A percentile compares a stretch with the other conserved stretches of the same genome.
These are phyloP conservation scores for Apiospora saccharicola DNA, from an alignment of 2,329 filamentous ascomycete species.

Conservation along the genomic window DNA sequence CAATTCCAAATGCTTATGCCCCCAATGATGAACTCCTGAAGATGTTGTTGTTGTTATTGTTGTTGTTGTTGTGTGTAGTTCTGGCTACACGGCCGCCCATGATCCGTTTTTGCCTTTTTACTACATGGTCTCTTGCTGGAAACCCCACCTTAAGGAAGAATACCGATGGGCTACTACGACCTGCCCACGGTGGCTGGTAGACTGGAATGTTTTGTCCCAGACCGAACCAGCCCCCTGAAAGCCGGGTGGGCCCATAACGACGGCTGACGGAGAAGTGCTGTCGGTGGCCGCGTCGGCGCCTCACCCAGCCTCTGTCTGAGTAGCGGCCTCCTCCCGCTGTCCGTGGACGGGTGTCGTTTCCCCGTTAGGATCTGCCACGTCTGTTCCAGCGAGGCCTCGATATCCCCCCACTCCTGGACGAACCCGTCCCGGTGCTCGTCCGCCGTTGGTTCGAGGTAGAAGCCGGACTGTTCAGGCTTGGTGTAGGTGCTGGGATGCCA, in stretches of 20 bases:
- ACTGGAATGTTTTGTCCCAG: background rate
- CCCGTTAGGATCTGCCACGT: conserved; percentile 23
- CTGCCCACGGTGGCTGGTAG: background rate
- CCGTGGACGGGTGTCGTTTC: conserved; percentile 13
- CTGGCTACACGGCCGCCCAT: background rate
- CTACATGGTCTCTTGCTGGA: background rate
- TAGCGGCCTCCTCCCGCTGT: background rate
- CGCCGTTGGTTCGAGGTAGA: background rate
- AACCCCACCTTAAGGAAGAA: background rate
- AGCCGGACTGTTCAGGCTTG: background rate
- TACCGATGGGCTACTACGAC: background rate
- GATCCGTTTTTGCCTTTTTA: background rate
- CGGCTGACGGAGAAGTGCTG: background rate
- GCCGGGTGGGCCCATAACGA: conserved; percentile 19
- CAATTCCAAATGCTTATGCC: background rate
- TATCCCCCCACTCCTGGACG: conserved; percentile 23
- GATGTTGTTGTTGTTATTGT: background rate
- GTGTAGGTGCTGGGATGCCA: background rate
- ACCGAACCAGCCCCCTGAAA: conserved; percentile 12
- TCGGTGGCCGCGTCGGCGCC: conserved; percentile 3
- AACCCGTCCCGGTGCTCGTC: conserved; percentile 23
- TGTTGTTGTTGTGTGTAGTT: background rate
- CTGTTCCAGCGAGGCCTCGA: conserved; percentile 23
- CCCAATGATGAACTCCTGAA: conserved; percentile 5
- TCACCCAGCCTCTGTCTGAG: background rate